A percentile compares a stretch with the other conserved stretches of the same genome.
phyloP scores from a whole-genome alignment of 2,329 filamentous ascomycete species.

The Penicillium sp. region DNA sequence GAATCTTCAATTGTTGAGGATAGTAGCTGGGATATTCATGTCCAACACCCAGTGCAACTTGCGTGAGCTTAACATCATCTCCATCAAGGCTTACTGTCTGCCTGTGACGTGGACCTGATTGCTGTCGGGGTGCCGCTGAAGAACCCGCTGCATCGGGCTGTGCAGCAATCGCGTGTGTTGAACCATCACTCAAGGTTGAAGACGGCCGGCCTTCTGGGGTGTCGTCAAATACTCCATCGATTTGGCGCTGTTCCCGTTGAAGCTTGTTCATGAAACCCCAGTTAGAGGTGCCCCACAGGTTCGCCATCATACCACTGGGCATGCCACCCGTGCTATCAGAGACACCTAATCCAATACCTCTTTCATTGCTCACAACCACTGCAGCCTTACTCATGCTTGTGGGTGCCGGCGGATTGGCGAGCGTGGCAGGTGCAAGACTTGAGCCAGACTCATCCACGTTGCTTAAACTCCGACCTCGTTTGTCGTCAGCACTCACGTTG shows the following conservation, averaged over 20 bases:
- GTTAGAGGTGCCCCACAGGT: constrained; percentile 82
- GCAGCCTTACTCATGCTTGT: constrained; percentile 82
- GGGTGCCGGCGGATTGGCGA: constrained; percentile 71
- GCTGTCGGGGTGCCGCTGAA: constrained; percentile 16
- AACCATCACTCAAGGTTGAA: constrained; percentile 22
- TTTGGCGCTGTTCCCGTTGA: constrained; percentile 46
- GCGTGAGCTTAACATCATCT: constrained; percentile 30
- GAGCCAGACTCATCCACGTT: constrained; percentile 46
- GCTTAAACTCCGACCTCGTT: constrained; percentile 28
- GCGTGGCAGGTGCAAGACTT: constrained; percentile 68
- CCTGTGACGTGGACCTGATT: constrained; percentile 38
- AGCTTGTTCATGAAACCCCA: constrained; percentile 63
- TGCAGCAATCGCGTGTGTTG: constrained; percentile 17
- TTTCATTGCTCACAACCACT: constrained; percentile 69
- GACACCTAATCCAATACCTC: constrained; percentile 55
- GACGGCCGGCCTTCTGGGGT: constrained; percentile 13
- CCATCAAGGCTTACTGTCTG: constrained; percentile 51
- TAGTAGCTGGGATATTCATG: constrained; percentile 64
- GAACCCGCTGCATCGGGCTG: constrained; percentile 18
- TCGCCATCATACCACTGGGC: constrained; percentile 79
- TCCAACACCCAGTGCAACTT: constrained; percentile 27
- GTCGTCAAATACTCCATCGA: constrained; percentile 20
- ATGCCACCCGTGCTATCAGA: constrained; percentile 58
- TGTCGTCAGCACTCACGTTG: constrained; percentile 31
- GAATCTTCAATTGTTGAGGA: constrained; percentile 68